Evolutionary conservation across 805 yeast genomes (phyloP).

Genomic region (Candida quercuum): DNA sequence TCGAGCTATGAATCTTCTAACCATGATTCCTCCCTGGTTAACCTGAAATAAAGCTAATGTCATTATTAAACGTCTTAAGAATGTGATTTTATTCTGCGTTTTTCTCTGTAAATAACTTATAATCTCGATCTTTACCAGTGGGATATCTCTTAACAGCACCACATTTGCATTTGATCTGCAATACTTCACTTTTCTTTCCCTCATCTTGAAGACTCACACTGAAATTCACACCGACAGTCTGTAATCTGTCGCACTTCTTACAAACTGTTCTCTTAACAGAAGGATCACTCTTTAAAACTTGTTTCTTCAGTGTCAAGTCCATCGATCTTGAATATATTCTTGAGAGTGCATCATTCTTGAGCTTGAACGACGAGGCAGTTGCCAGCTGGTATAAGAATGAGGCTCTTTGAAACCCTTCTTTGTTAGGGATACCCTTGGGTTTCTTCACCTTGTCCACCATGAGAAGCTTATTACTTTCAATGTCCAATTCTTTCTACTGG

Average conservation of each 20-base stretch:
- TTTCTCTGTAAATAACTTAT: conserved; percentile 41
- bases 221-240: conserved; percentile 44
- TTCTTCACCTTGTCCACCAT: conserved; percentile 1
- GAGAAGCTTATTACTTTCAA: no score
- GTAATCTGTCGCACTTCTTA: conserved; percentile 52
- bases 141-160: conserved; percentile 52
- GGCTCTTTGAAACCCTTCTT: conserved; percentile 55
- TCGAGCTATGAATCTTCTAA: background rate
- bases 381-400: conserved; percentile 58
- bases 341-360: conserved; percentile 38
- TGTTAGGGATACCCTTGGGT: conserved; percentile 33
- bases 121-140: conserved; percentile 49
- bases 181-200: conserved; percentile 41
- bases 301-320: conserved; percentile 59
- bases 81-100: conserved; percentile 1
- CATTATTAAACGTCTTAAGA: no score
- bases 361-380: conserved; percentile 22
- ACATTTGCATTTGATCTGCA: conserved; percentile 51
- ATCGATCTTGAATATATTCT: conserved; percentile 50
- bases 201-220: conserved; percentile 35
- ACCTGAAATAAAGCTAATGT: no score
- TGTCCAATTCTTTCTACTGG: no score
- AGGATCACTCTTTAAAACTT: conserved; percentile 62
- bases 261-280: conserved; percentile 63
- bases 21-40: no score